These are phyloP conservation scores for Penicillium sp. DNA, from an alignment of 2,329 filamentous ascomycete genomes.

Conservation along the genomic window DNA sequence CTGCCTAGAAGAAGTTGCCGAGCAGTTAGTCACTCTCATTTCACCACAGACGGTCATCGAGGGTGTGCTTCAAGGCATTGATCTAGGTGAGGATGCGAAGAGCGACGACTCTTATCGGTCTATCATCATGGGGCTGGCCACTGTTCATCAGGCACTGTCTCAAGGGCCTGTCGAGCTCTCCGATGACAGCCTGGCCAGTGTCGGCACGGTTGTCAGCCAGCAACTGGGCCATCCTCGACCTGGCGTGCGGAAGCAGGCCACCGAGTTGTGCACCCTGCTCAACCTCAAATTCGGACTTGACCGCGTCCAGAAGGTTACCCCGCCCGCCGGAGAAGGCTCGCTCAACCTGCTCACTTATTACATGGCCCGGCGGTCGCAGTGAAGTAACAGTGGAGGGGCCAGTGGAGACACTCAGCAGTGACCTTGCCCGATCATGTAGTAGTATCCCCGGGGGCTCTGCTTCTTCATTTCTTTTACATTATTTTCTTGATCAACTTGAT, in stretches of 20 bases:
- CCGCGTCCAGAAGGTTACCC: slow-evolving; percentile 33
- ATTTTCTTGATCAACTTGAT: slow-evolving; percentile 5
- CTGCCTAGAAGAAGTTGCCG: slow-evolving; percentile 41
- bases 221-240: slow-evolving; percentile 37
- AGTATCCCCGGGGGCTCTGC: not conserved
- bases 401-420: not conserved
- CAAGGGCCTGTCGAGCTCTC: slow-evolving; percentile 21
- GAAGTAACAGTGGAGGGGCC: not conserved
- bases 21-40: slow-evolving; percentile 35
- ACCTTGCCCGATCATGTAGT: slow-evolving; percentile 1
- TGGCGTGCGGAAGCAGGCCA: slow-evolving; percentile 41
- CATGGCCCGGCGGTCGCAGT: slow-evolving; percentile 31
- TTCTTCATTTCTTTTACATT: not conserved
- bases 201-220: slow-evolving; percentile 37
- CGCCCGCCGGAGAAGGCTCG: slow-evolving; percentile 31
- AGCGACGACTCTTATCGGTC: slow-evolving; percentile 35
- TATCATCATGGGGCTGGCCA: slow-evolving; percentile 36
- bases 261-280: slow-evolving; percentile 37
- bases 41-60: slow-evolving; percentile 26
- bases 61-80: slow-evolving; percentile 35
- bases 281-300: slow-evolving; percentile 28
- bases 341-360: slow-evolving; percentile 42
- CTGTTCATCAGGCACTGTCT: slow-evolving; percentile 23
- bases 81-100: slow-evolving; percentile 32
- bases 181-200: slow-evolving; percentile 21